A percentile compares a stretch with the other conserved stretches of the same genome.
Conservation (phyloP, 164 flowering plant species). For the Chimonanthus praecox region DNA sequence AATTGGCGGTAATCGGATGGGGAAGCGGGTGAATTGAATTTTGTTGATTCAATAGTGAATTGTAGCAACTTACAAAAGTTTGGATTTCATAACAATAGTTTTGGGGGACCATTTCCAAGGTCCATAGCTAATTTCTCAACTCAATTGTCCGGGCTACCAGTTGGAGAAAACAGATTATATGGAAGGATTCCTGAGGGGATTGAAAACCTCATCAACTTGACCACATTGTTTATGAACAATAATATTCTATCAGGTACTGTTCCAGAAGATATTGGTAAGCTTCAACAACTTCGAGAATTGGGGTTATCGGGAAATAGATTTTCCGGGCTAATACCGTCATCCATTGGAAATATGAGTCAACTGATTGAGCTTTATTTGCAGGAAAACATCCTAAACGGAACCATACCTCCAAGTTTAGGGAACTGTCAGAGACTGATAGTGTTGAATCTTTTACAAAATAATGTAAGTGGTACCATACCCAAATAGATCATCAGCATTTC, state of each 20-base stretch:
- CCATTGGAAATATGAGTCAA: conserved; percentile 21
- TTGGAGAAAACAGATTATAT: neutral
- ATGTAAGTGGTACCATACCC: conserved; percentile 18
- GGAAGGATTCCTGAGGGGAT: conserved; percentile 28
- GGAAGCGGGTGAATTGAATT: conserved; percentile 18
- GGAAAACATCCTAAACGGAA: conserved; percentile 1
- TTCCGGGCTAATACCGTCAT: conserved; percentile 21
- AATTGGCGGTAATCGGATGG: neutral
- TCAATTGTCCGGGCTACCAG: neutral
- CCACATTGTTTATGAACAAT: neutral
- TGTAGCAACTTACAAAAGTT: conserved; percentile 1
- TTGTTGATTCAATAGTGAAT: conserved; percentile 30
- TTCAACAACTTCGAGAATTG: conserved; percentile 18
- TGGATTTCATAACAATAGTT: neutral
- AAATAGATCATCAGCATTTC: conserved; percentile 23
- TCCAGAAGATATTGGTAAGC: conserved; percentile 24
- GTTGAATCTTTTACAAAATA: neutral
- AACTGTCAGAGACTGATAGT: neutral
- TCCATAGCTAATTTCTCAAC: neutral
- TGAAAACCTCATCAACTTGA: conserved; percentile 24
- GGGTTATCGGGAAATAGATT: conserved; percentile 15
- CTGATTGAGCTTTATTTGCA: conserved; percentile 3
- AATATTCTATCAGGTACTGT: conserved; percentile 27
- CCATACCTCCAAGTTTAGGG: conserved; percentile 1
- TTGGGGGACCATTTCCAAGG: neutral